Conservation (phyloP, 371 early-diverging fungal species). For the Batkoa obscura region DNA sequence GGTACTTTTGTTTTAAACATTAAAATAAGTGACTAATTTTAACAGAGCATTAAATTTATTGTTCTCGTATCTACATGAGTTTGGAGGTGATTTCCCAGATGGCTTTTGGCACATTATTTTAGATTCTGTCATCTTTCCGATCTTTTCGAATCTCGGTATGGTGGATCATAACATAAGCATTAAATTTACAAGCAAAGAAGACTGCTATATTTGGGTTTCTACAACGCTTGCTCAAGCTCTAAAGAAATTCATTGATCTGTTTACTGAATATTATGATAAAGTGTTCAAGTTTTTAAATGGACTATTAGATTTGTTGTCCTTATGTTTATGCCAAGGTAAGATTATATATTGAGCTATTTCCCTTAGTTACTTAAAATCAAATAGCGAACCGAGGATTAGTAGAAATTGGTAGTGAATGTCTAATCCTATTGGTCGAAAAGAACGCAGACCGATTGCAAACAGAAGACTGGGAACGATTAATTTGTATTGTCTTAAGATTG, state of each 20-base stretch:
- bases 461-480: slow-evolving; percentile 47
- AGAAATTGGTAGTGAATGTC: slow-evolving; percentile 76
- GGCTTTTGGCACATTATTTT: slow-evolving; percentile 73
- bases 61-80: slow-evolving; percentile 55
- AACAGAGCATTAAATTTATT: slow-evolving; percentile 48
- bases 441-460: slow-evolving; percentile 48
- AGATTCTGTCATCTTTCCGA: slow-evolving; percentile 65
- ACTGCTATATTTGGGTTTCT: slow-evolving; percentile 26
- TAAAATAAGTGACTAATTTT: not conserved
- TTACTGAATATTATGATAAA: slow-evolving; percentile 51
- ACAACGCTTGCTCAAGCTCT: slow-evolving; percentile 65
- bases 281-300: slow-evolving; percentile 45
- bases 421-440: slow-evolving; percentile 67
- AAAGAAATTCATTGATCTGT: slow-evolving; percentile 67
- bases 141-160: slow-evolving; percentile 32
- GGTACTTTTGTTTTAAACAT: not conserved
- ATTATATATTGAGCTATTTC: no score
- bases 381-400: no score
- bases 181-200: slow-evolving; percentile 15
- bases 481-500: slow-evolving; percentile 36
- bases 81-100: slow-evolving; percentile 44
- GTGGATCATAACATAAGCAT: slow-evolving; percentile 10
- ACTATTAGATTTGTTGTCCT: slow-evolving; percentile 51
- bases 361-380: no score
- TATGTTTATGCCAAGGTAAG: slow-evolving; percentile 82